Evolutionary conservation across 2,329 filamentous ascomycete species (phyloP).

Genomic region (Xylariaceae sp.): DNA sequence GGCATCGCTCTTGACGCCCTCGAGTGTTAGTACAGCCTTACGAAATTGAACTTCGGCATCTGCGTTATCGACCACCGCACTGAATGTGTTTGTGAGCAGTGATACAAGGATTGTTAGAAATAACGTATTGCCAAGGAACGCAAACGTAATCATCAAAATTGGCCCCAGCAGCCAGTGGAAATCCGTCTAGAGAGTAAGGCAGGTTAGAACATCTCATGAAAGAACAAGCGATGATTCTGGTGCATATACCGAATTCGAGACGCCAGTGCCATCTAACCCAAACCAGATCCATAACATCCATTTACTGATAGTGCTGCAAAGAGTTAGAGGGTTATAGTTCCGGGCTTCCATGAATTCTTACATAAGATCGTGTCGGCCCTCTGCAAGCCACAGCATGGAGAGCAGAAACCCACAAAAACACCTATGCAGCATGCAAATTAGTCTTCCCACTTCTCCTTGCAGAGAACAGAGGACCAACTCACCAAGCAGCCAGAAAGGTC

Average conservation of each 20-base stretch:
- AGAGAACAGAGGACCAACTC: conserved; percentile 1
- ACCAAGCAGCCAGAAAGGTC: conserved; percentile 70
- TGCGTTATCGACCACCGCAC: conserved; percentile 70
- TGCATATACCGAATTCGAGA: conserved; percentile 49
- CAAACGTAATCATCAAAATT: conserved; percentile 75
- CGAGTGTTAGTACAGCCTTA: conserved; percentile 74
- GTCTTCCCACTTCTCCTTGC: no score
- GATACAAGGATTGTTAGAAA: conserved; percentile 88
- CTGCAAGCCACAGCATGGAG: conserved; percentile 73
- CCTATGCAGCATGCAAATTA: conserved; percentile 18
- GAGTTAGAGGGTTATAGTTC: conserved; percentile 9
- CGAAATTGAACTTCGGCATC: conserved; percentile 82
- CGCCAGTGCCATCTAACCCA: conserved; percentile 70
- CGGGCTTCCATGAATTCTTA: conserved; percentile 29
- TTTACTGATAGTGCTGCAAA: conserved; percentile 64
- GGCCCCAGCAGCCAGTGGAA: conserved; percentile 80
- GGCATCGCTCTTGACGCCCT: conserved; percentile 80
- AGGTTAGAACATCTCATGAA: background rate
- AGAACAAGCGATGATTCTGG: background rate
- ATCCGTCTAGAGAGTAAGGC: conserved; percentile 44
- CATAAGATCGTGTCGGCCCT: conserved; percentile 57
- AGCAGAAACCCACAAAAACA: conserved; percentile 80
- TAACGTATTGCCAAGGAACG: conserved; percentile 80
- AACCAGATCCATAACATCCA: conserved; percentile 97
- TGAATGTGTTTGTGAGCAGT: conserved; percentile 81